Conservation (phyloP, 2,329 filamentous ascomycete genomes). For the Thielaviopsis punctulata region DNA sequence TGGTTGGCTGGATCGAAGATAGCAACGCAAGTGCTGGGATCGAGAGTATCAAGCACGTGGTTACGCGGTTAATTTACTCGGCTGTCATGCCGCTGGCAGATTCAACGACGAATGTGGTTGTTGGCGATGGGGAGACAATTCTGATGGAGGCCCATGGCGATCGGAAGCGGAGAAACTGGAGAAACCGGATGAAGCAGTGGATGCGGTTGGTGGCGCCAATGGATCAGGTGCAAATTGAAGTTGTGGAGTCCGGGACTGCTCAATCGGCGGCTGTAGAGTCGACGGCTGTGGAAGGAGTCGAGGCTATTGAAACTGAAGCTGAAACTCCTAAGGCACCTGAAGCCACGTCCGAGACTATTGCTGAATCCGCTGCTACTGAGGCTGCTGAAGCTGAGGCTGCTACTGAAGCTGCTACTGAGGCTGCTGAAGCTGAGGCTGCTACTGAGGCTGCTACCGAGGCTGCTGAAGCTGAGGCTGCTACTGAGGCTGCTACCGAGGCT, state of each 20-base stretch:
- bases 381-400: background rate
- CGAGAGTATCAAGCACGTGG: constrained; percentile 10
- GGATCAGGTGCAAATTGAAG: background rate
- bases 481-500: background rate
- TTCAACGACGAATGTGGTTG: background rate
- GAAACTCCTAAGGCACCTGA: background rate
- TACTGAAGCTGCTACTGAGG: background rate
- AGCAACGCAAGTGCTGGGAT: background rate
- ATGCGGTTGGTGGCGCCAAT: constrained; percentile 7
- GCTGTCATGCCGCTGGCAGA: background rate
- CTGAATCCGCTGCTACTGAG: too few species aligned
- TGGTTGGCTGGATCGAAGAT: constrained; percentile 9
- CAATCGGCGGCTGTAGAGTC: background rate
- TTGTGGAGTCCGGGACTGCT: background rate
- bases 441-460: background rate
- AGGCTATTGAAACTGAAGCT: background rate
- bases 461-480: background rate
- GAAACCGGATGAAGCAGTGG: constrained; percentile 7
- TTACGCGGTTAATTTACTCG: constrained; percentile 8
- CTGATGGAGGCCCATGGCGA: constrained; percentile 4
- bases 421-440: background rate
- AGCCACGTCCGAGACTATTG: background rate
- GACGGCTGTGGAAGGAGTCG: background rate
- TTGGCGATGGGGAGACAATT: background rate
- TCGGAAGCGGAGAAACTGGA: constrained; percentile 6